These are phyloP conservation scores for Serendipita sp. DNA, from an alignment of 768 basidiomycete species.

Conservation along the genomic window DNA sequence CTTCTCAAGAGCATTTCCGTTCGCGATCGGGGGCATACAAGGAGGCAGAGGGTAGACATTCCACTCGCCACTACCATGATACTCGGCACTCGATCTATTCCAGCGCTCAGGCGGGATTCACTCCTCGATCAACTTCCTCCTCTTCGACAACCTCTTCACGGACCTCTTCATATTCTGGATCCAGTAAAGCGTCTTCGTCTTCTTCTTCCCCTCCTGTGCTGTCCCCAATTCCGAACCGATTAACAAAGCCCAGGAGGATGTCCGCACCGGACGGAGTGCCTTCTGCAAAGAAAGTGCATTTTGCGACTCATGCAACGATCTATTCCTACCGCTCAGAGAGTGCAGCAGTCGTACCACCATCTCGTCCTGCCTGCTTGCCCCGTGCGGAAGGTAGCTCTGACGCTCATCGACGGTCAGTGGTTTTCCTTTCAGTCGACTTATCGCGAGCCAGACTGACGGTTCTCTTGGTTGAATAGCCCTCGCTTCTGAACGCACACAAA, in stretches of 20 bases:
- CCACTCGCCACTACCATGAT: neutral
- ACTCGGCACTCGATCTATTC: neutral
- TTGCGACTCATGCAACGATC: neutral
- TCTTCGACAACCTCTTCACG: slow-evolving; percentile 11
- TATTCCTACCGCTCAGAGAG: neutral
- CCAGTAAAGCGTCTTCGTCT: slow-evolving; percentile 8
- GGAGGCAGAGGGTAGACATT: slow-evolving; percentile 1
- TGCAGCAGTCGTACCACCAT: neutral
- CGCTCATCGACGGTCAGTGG: neutral
- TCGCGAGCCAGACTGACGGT: neutral
- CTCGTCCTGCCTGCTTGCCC: neutral
- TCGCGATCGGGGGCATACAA: slow-evolving; percentile 11
- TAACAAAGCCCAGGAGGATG: neutral
- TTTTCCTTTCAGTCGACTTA: neutral
- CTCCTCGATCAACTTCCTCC: slow-evolving; percentile 6
- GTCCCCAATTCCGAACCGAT: neutral
- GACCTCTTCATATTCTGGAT: slow-evolving; percentile 6
- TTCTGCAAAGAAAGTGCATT: neutral
- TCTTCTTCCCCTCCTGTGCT: neutral
- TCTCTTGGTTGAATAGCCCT: neutral
- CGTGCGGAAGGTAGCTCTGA: neutral
- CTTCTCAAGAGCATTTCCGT: neutral
- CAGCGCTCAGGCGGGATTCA: slow-evolving; percentile 6
- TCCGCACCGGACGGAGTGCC: neutral
- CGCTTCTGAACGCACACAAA: neutral